These are phyloP conservation scores for Emmonsia crescens DNA, from an alignment of 2,329 filamentous ascomycete species.

Conservation along the genomic window DNA sequence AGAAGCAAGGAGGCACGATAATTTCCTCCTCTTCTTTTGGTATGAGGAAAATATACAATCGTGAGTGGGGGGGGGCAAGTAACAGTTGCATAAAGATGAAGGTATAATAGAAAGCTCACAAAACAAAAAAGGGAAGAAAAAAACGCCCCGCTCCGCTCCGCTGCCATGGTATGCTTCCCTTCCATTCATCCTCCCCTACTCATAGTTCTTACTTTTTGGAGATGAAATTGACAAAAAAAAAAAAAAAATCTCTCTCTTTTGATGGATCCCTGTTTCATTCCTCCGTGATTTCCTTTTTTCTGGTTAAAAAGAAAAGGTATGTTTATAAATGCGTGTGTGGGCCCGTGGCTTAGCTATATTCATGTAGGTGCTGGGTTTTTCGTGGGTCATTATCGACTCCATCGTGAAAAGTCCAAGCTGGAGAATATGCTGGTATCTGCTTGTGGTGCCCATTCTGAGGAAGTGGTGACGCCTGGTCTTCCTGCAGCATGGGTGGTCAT, in stretches of 20 bases:
- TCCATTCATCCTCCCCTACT: too few relatives aligned
- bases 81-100: background rate
- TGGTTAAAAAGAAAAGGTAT: background rate
- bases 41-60: background rate
- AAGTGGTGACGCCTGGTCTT: conserved; percentile 25
- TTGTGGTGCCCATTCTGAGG: conserved; percentile 28
- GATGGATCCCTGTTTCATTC: background rate
- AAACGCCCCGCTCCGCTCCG: background rate
- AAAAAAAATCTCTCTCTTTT: background rate
- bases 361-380: background rate
- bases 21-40: background rate
- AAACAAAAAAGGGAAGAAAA: background rate
- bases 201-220: background rate
- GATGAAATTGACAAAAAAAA: background rate
- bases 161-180: background rate
- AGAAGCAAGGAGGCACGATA: background rate
- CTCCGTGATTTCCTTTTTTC: background rate
- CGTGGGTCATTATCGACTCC: conserved; percentile 21
- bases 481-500: conserved; percentile 19
- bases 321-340: too few relatives aligned
- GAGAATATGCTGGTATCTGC: conserved; percentile 29
- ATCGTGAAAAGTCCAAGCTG: conserved; percentile 34
- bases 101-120: background rate
- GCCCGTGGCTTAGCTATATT: too few relatives aligned
- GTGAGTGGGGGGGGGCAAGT: background rate